Base-by-base conservation (phyloP, 2,329 filamentous ascomycete species). In the Pseudocercospora eumusae region DNA sequence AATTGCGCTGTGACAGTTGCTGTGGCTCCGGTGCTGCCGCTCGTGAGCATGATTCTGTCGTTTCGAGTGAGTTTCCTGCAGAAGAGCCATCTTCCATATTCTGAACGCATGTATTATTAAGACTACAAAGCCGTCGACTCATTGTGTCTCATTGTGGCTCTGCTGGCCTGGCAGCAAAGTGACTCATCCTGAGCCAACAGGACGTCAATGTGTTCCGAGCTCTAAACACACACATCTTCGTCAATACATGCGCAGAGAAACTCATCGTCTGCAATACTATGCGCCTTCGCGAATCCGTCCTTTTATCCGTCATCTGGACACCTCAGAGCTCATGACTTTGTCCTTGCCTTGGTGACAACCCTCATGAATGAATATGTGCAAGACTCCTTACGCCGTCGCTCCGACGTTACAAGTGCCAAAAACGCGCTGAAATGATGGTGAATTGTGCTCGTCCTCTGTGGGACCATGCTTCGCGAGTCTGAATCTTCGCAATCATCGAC, bases 121-220 rank as follows among this genome's bases (percentile, higher is more conserved):
- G 25, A 18, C 25, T 25, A n/a, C 21, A 18, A 25, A 28, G 15
- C 2, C 3, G 25, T 52, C 47, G 47, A 52, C 25, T 52, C 47
- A 52, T 52, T 25, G 21, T 52, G 47, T 25, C 47, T 52, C 47
- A 52, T 28, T 28, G 47, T 31, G 47, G 47, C 47, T 25, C 4
- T 10, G 45, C 11, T 23, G 45, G 11, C 45, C 45, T 49, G 10
- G 45, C 45, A 50, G 18, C 23, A n/a, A 52, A 28, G 47, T 52
- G 47, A 52, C 25, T 52, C 47, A 52, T 52, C 47, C 21, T 52
- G 47, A 52, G 47, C 47, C 21, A 52, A 7, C 25, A 23, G 7
- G 18, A 23, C 1, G 36, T 5, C 36, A 18, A 6, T 11, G 13
- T 40, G 4, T 8, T 8, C 36, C 13, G 15, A 4, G 5, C 15